Conservation (phyloP, 1,139 yeast genomes). For the Yamadazyma blattariae region DNA sequence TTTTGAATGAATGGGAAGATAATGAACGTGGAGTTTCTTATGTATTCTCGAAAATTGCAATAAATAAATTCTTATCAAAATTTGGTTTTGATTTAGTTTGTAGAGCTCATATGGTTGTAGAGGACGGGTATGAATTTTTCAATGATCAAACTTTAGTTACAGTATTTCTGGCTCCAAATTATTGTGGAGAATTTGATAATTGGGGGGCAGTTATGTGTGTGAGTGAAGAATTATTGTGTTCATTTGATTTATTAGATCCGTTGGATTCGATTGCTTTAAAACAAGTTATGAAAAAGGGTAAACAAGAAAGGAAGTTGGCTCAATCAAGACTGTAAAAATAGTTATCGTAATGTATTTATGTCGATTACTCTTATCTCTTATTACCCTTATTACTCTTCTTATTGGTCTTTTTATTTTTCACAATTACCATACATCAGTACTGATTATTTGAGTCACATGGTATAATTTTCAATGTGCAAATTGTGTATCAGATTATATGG, state of each 20-base stretch:
- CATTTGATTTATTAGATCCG: slow-evolving; percentile 91
- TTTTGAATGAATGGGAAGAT: slow-evolving; percentile 95
- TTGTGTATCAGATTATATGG: too few relatives aligned
- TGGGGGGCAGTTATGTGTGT: slow-evolving; percentile 99
- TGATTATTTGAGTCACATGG: too few relatives aligned
- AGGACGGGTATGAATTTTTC: slow-evolving; percentile 96
- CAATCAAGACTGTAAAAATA: too few relatives aligned
- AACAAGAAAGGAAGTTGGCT: slow-evolving; percentile 77
- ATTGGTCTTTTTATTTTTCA: too few relatives aligned
- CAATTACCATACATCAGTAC: too few relatives aligned
- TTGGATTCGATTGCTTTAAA: slow-evolving; percentile 89
- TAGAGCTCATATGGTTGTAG: slow-evolving; percentile 98
- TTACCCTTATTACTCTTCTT: too few relatives aligned
- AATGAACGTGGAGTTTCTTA: slow-evolving; percentile 97
- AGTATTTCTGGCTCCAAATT: slow-evolving; percentile 94
- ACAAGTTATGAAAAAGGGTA: slow-evolving; percentile 87
- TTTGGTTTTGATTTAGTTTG: slow-evolving; percentile 94
- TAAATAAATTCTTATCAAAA: slow-evolving; percentile 80
- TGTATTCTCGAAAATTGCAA: slow-evolving; percentile 89
- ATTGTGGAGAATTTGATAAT: slow-evolving; percentile 97
- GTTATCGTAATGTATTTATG: too few relatives aligned
- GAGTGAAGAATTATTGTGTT: slow-evolving; percentile 84
- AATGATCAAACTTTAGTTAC: slow-evolving; percentile 92
- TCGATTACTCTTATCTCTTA: too few relatives aligned
- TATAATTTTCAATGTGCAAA: too few relatives aligned